Base-by-base conservation (phyloP, 495 filamentous ascomycete genomes). In the Penicillium riverlandense region DNA sequence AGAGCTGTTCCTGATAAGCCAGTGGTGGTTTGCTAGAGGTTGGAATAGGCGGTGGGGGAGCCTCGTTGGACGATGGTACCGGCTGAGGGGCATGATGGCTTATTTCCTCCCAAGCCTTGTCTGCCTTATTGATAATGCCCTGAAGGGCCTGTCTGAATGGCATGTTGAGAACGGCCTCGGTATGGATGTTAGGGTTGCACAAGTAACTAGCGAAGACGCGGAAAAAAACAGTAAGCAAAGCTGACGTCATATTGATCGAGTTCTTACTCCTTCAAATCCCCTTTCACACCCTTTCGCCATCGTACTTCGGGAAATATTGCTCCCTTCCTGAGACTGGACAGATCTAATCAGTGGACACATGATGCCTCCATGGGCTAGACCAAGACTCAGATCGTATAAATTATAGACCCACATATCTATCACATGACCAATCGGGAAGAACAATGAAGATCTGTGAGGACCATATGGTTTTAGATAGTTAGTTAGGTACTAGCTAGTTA, bases 101-200 rank as follows among this genome's bases (percentile, higher is more conserved):
- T 15, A 53, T 31, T 37, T 53, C 49, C 6, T 44, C 56, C 56
- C 53, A 59, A 12, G 53, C 44, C 44, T 59, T 59, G 40, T 59
- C 56, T 38, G 47, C 56, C 39, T 59, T 59, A 31, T 57, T 38
- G 34, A 59, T 28, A 33, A 59, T 50, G 33, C 49, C 56, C 37
- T 59, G 53, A 42, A 59, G 34, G 0, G 53, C 50, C 37, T 59
- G 53, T 59, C 53, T 53, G 53, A 59, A 57, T 43, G 56, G 49
- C 56, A 59, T 59, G 29, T 53, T 53, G 52, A 48, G 41, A 41
- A 47, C 29, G 32, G 4, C 15, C 15, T 16, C 15, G 15, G 42
- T 49, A 48, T 48, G 36, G 47, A 43, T 42, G 47, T 54, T 41
- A 39, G 11, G 37, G 44, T 37, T 40, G 48, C n/a, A 39, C 33